phyloP scores from a whole-genome alignment of 331 rosid species.

The Rhamnella rubrinervis region DNA sequence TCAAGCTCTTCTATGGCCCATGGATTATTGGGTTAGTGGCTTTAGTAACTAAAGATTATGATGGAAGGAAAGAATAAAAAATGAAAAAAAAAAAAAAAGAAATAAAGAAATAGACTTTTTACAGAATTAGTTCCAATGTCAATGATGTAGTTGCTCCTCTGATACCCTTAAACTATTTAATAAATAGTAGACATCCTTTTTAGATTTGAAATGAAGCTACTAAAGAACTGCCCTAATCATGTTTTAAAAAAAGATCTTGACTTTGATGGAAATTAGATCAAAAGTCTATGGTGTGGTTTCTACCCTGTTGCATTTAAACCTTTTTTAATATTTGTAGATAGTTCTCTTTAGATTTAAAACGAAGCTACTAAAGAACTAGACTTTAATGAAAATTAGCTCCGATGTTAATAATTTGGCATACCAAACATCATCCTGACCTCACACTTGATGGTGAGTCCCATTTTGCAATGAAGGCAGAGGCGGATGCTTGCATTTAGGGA shows the following conservation, averaged over 20 bases:
- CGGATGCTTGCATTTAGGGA: neutral
- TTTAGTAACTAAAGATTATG: neutral
- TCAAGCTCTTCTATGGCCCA: neutral
- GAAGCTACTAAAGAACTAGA: neutral
- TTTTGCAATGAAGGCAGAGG: slow-evolving; percentile 6
- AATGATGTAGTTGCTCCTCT: too few relatives aligned
- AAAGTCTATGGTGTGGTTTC: neutral
- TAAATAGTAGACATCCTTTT: too few relatives aligned
- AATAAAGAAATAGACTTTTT: too few relatives aligned
- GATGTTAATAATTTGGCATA: neutral
- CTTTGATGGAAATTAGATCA: neutral
- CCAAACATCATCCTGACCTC: neutral
- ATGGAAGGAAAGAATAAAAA: neutral
- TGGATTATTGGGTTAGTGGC: neutral
- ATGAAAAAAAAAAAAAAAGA: too few relatives aligned
- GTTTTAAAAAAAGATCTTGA: neutral
- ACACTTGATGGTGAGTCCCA: slow-evolving; percentile 1
- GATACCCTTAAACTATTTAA: too few relatives aligned
- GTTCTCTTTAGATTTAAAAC: neutral
- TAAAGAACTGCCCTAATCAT: too few relatives aligned
- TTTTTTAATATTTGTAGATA: neutral
- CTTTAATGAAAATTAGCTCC: too few relatives aligned
- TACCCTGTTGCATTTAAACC: neutral
- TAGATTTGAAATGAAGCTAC: too few relatives aligned
- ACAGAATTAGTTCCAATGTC: too few relatives aligned